Conservation (phyloP, 345 rosid genomes). For the Citrus unshiu region DNA sequence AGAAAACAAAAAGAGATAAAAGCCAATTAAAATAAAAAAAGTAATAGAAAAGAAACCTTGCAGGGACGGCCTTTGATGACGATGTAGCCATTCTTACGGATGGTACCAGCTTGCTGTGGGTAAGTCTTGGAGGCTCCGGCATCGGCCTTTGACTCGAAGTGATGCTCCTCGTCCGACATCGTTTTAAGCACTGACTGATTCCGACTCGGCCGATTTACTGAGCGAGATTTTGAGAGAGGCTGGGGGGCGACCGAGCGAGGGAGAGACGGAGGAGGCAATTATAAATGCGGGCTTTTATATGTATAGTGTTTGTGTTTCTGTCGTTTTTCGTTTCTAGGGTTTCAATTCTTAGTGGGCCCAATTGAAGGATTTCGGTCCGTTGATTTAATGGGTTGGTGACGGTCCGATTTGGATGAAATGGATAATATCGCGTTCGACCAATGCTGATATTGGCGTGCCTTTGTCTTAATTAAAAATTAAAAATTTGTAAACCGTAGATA, state of each 20-base stretch:
- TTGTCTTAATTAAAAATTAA: too few relatives aligned
- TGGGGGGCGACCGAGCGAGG: not conserved
- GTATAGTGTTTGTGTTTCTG: not conserved
- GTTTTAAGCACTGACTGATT: not conserved
- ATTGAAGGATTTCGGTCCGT: not conserved
- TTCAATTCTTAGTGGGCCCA: not conserved
- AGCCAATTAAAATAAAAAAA: not conserved
- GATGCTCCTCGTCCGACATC: conserved; percentile 51
- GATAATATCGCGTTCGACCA: not conserved
- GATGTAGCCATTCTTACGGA: conserved; percentile 45
- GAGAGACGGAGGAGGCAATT: too few relatives aligned
- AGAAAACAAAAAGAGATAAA: not conserved
- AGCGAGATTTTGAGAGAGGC: not conserved
- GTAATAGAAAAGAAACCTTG: conserved; percentile 23
- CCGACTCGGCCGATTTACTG: not conserved
- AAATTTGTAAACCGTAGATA: too few relatives aligned
- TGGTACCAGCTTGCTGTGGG: conserved; percentile 49
- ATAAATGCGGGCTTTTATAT: not conserved
- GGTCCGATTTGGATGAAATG: not conserved
- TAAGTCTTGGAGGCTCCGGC: conserved; percentile 47
- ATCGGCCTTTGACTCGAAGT: conserved; percentile 45
- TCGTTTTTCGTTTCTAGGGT: conserved; percentile 3
- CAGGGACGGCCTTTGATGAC: conserved; percentile 43
- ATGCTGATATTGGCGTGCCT: not conserved
- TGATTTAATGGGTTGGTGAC: not conserved